Percentiles rank a stretch among this genome's conserved stretches.
Evolutionary conservation across 2,329 filamentous ascomycete genomes (phyloP).

Genomic region (Sarocladiaceae sp.): DNA sequence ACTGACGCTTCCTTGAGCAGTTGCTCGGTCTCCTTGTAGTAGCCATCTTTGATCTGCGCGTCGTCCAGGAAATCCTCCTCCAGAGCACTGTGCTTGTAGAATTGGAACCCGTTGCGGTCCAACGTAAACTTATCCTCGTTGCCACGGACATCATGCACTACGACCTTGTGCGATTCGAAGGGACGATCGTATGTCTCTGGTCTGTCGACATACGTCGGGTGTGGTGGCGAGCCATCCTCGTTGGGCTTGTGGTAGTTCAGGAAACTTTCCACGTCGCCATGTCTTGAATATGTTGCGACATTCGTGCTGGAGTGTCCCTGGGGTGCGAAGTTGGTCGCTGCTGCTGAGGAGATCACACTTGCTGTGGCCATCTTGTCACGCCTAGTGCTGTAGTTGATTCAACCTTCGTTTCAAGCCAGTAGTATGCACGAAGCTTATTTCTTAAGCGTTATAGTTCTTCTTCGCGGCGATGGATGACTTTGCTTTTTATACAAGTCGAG

Average conservation of each 20-base stretch:
- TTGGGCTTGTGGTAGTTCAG: conserved; percentile 34
- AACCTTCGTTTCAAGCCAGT: background rate
- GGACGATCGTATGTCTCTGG: conserved; percentile 29
- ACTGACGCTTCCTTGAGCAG: conserved; percentile 53
- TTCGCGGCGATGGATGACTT: background rate
- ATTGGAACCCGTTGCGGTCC: conserved; percentile 33
- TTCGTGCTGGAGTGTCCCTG: background rate
- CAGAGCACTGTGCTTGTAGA: conserved; percentile 20
- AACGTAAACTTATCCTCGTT: conserved; percentile 28
- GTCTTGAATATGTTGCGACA: background rate
- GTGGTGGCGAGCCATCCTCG: conserved; percentile 33
- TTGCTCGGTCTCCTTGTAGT: conserved; percentile 67
- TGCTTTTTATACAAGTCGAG: background rate
- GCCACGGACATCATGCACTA: conserved; percentile 29
- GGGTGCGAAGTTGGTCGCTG: background rate
- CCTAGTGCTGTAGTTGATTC: background rate
- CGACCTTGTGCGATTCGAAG: conserved; percentile 19
- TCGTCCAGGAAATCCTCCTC: conserved; percentile 45
- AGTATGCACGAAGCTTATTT: background rate
- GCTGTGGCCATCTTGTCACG: background rate
- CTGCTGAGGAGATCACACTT: background rate
- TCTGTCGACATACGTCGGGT: conserved; percentile 25
- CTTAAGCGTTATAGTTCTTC: background rate
- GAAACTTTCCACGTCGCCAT: conserved; percentile 26
- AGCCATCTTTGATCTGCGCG: conserved; percentile 53